Conservation (phyloP, 1,284 basidiomycete genomes). For the Cerioporus squamosus region DNA sequence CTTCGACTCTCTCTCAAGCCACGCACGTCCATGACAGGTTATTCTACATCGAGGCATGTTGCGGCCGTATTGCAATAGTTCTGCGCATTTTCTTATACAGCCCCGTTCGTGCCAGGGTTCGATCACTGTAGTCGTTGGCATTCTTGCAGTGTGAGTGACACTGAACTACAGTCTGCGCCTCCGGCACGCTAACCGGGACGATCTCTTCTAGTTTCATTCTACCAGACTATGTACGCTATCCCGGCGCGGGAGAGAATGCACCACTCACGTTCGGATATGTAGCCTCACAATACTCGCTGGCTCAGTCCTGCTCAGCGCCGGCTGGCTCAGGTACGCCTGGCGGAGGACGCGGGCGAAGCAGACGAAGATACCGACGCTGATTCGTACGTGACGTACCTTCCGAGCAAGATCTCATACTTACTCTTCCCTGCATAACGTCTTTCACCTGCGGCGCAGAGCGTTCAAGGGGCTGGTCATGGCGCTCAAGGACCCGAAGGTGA, state of each 20-base stretch:
- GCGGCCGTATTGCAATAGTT: too few species aligned
- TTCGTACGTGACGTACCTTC: constrained; percentile 44
- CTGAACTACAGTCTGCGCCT: too few species aligned
- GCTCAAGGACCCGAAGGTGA: constrained; percentile 64
- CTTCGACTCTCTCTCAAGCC: not conserved
- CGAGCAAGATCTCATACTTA: not conserved
- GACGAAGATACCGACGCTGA: constrained; percentile 59
- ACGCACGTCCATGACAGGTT: constrained; percentile 41
- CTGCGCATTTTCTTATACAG: not conserved
- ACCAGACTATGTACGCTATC: constrained; percentile 55
- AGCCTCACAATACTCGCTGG: constrained; percentile 74
- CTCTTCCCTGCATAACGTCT: not conserved
- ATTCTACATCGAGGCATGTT: constrained; percentile 61
- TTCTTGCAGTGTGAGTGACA: constrained; percentile 54
- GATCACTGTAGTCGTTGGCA: constrained; percentile 59
- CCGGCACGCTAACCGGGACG: not conserved
- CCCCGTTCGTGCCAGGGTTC: constrained; percentile 44
- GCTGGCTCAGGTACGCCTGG: constrained; percentile 72
- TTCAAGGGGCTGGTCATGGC: constrained; percentile 62
- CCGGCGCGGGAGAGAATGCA: too few species aligned
- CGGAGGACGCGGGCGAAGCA: constrained; percentile 78
- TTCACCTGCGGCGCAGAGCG: constrained; percentile 40
- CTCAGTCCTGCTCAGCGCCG: constrained; percentile 60
- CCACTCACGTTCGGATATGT: not conserved
- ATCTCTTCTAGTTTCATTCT: constrained; percentile 37